phyloP scores from a whole-genome alignment of 2,329 filamentous ascomycete species.

The Aspergillus tubingensis region DNA sequence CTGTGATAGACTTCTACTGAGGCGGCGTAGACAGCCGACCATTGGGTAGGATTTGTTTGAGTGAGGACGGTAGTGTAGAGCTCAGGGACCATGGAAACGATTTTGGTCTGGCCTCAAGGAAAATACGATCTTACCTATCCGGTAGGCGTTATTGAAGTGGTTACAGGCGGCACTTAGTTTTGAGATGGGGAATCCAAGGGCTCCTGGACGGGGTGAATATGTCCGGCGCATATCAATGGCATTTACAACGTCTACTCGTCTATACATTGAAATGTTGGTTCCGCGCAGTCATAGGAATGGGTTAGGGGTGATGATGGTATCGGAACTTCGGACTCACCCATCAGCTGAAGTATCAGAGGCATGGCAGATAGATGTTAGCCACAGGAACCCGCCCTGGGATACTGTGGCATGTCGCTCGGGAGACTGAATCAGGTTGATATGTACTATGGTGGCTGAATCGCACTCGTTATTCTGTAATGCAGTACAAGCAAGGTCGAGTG shows the following conservation, averaged over 20 bases:
- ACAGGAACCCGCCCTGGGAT: background rate
- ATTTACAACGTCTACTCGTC: background rate
- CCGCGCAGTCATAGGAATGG: background rate
- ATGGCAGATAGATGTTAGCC: background rate
- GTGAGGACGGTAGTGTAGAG: background rate
- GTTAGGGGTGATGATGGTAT: too few relatives aligned
- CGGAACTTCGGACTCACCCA: background rate
- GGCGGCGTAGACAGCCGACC: conserved; percentile 57
- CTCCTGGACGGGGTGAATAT: background rate
- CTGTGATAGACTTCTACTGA: conserved; percentile 48
- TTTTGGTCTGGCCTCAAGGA: background rate
- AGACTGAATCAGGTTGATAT: background rate
- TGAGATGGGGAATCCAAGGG: background rate
- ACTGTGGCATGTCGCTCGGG: background rate
- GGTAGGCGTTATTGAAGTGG: background rate
- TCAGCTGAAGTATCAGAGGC: background rate
- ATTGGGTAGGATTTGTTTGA: conserved; percentile 53
- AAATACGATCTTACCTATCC: conserved; percentile 7
- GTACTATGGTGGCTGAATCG: conserved; percentile 22
- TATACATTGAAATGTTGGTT: too few relatives aligned
- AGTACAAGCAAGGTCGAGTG: conserved; percentile 41
- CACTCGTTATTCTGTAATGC: conserved; percentile 25
- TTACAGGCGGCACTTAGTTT: background rate
- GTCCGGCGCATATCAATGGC: background rate
- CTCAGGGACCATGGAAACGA: background rate